Evolutionary conservation across 2,329 filamentous ascomycete species (phyloP).

Genomic region (Hirsutella minnesotensis): DNA sequence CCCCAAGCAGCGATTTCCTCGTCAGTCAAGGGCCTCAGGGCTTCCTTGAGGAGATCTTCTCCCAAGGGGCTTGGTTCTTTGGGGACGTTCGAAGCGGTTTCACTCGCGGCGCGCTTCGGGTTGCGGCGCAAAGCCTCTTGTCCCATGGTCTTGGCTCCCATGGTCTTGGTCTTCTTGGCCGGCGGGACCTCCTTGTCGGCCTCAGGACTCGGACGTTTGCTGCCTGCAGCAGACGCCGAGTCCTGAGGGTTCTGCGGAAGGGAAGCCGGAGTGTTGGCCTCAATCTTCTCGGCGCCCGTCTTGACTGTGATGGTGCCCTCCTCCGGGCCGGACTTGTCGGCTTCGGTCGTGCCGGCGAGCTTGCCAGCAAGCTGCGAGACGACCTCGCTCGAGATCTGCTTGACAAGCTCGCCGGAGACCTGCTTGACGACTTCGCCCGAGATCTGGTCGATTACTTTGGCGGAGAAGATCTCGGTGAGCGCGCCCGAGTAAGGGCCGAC

Average conservation of each 20-base stretch:
- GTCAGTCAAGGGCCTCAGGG: slow-evolving; percentile 33
- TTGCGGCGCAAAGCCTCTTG: slow-evolving; percentile 20
- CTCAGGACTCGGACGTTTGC: slow-evolving; percentile 1
- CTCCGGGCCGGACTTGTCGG: not conserved
- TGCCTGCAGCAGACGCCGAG: not conserved
- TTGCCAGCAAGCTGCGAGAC: not conserved
- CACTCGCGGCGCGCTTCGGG: slow-evolving; percentile 31
- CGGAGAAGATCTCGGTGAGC: not conserved
- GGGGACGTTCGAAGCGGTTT: slow-evolving; percentile 15
- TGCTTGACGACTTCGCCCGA: not conserved
- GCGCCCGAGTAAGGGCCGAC: not conserved
- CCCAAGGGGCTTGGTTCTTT: slow-evolving; percentile 11
- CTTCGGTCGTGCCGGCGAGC: not conserved
- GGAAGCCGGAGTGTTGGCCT: not conserved
- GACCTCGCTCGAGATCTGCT: not conserved
- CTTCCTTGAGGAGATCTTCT: slow-evolving; percentile 31
- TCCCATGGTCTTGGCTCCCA: slow-evolving; percentile 7
- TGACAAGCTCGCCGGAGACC: too few relatives aligned
- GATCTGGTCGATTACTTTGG: not conserved
- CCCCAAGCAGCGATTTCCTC: slow-evolving; percentile 51
- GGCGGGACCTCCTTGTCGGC: not conserved
- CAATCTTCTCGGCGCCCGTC: not conserved
- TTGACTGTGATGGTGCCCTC: not conserved
- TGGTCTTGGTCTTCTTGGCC: slow-evolving; percentile 1
- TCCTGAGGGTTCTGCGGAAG: not conserved